These are phyloP conservation scores for Ophiobolus disseminans DNA, from an alignment of 2,329 filamentous ascomycete genomes.

Conservation along the genomic window DNA sequence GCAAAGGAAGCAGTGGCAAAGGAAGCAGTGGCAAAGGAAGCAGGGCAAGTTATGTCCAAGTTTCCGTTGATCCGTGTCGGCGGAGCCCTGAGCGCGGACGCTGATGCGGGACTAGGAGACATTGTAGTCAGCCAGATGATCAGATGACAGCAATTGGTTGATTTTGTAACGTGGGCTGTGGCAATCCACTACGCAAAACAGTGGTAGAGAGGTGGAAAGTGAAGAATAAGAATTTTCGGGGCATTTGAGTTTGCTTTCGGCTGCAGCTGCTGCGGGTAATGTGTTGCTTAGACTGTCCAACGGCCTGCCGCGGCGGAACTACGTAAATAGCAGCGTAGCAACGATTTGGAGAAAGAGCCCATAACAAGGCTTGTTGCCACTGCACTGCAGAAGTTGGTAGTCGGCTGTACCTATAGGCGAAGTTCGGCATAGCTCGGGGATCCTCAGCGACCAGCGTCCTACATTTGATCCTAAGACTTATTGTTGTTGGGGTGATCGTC, in stretches of 20 bases:
- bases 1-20: no score
- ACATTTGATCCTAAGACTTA: not conserved
- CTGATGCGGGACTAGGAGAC: slow-evolving; percentile 18
- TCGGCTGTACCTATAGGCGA: not conserved
- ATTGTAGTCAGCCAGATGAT: slow-evolving; percentile 5
- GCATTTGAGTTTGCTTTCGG: not conserved
- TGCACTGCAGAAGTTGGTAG: not conserved
- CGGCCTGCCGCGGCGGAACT: not conserved
- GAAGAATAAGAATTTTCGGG: not conserved
- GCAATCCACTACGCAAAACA: not conserved
- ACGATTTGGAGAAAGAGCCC: not conserved
- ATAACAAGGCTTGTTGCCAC: not conserved
- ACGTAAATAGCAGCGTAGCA: slow-evolving; percentile 1
- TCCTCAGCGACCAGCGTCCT: not conserved
- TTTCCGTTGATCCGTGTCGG: slow-evolving; percentile 2
- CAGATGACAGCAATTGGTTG: not conserved
- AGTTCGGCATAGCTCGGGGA: not conserved
- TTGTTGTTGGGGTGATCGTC: slow-evolving; percentile 13
- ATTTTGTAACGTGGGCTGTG: not conserved
- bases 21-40: no score
- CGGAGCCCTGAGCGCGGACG: slow-evolving; percentile 2
- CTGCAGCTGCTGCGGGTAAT: not conserved
- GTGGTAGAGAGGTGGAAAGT: not conserved
- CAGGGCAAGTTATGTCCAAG: not conserved
- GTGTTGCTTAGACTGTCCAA: slow-evolving; percentile 1